Base-by-base conservation (phyloP, 352 stramenopile genomes). In the Pythium coloratum region DNA sequence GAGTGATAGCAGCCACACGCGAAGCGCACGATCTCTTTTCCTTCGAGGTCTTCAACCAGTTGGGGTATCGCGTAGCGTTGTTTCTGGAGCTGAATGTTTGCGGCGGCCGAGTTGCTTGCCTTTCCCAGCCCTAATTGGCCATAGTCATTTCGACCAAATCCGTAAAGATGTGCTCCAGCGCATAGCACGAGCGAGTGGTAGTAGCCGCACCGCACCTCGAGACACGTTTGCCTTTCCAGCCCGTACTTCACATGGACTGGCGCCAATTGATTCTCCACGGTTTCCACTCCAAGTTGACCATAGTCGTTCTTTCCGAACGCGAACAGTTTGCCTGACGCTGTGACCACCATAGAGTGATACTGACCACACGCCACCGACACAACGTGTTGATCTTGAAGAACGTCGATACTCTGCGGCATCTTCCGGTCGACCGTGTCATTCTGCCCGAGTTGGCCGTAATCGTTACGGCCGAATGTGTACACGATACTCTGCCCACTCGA, bases 281-380 rank as follows among this genome's bases (percentile, higher is more conserved):
- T 73, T 0, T 98, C 89, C 1, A 97, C 33, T 1, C 94, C 94
- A 18, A 98, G 75, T 57, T 98, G 93, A 0, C 94, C 93, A 50
- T 98, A 98, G 60, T 98, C 94, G 66, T 98, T 98, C 72, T 98
- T 98, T 0, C 94, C 94, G 75, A 95, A 97, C 0, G 81, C 84
- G 24, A 91, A 93, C 6, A 94, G 66, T 28, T 81, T 82, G 3
- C 92, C 92, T 0, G 70, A 76, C 7, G 77, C 65, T 6, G 84
- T 94, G 1, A 89, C 83, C 0, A 95, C 82, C 57, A 92, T 85
- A 0, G 88, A 96, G 57, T 98, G 93, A 55, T 98, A 98, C 63
- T 98, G 92, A 2, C 94, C 93, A 67, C 93, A 98, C 9, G 89
- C 91, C 0, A 98, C 69, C 3, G 82, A 96, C 1, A 85, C 67